These are phyloP conservation scores for Oldenlandia corymbosa DNA, from an alignment of 257 asterid species.

Conservation along the genomic window DNA sequence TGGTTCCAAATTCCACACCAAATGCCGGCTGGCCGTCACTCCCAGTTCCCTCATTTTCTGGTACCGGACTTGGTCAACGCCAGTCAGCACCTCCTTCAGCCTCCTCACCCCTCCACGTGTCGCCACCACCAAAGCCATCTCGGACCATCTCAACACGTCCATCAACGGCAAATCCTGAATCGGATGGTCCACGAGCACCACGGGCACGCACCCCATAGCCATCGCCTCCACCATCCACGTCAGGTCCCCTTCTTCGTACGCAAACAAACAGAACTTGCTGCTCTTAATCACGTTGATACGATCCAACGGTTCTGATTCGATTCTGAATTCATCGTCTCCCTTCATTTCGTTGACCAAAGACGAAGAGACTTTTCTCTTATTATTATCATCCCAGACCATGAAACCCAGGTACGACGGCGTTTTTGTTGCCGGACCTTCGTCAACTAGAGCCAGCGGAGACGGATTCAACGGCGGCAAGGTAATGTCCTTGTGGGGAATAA, in stretches of 20 bases:
- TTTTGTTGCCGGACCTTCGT: conserved; percentile 16
- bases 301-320: conserved; percentile 34
- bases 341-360: conserved; percentile 50
- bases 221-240: conserved; percentile 52
- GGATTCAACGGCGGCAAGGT: conserved; percentile 48
- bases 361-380: conserved; percentile 12
- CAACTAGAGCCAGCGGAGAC: conserved; percentile 16
- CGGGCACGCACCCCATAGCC: conserved; percentile 82
- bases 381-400: conserved; percentile 57
- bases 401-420: conserved; percentile 37
- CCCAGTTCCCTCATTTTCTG: conserved; percentile 47
- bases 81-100: conserved; percentile 49
- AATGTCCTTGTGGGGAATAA: conserved; percentile 81
- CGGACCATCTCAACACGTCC: conserved; percentile 75
- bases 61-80: conserved; percentile 40
- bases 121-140: conserved; percentile 47
- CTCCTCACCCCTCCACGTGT: conserved; percentile 42
- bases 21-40: conserved; percentile 62
- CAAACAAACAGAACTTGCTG: conserved; percentile 70
- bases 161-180: conserved; percentile 81
- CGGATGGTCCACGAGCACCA: conserved; percentile 70
- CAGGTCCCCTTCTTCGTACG: conserved; percentile 40
- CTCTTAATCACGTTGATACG: conserved; percentile 12
- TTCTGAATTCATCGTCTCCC: conserved; percentile 36
- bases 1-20: conserved; percentile 68